Conservation (phyloP, 2,329 filamentous ascomycete species). For the Bipolaris oryzae region DNA sequence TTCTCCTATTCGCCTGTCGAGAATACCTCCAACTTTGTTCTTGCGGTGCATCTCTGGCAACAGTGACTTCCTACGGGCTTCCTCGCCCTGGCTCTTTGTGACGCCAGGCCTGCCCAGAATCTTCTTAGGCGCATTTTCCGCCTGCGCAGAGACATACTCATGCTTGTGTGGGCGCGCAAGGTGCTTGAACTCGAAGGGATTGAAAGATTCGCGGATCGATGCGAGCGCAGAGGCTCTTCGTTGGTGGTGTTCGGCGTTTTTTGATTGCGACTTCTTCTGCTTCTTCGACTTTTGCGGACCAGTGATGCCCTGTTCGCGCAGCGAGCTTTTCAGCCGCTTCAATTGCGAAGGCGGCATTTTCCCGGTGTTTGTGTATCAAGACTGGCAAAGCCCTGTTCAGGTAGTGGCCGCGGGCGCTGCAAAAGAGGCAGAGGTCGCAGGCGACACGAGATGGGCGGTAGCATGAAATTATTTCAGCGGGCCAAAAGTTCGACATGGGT, state of each 20-base stretch:
- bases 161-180: slow-evolving; percentile 81
- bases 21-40: slow-evolving; percentile 89
- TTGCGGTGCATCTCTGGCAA: slow-evolving; percentile 87
- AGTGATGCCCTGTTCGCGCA: slow-evolving; percentile 86
- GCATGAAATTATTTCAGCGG: slow-evolving; percentile 25
- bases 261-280: slow-evolving; percentile 75
- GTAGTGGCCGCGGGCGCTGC: background rate
- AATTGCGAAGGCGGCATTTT: slow-evolving; percentile 93
- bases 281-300: slow-evolving; percentile 96
- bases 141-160: slow-evolving; percentile 73
- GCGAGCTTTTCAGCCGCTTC: slow-evolving; percentile 90
- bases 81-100: slow-evolving; percentile 84
- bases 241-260: slow-evolving; percentile 73
- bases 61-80: slow-evolving; percentile 81
- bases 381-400: background rate
- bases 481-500: slow-evolving; percentile 27
- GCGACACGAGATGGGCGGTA: slow-evolving; percentile 13
- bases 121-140: slow-evolving; percentile 58
- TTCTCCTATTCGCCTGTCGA: slow-evolving; percentile 94
- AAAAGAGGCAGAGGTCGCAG: background rate
- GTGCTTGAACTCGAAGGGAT: slow-evolving; percentile 93
- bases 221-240: slow-evolving; percentile 79
- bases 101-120: slow-evolving; percentile 78
- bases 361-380: background rate
- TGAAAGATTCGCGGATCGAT: slow-evolving; percentile 92